phyloP scores from a whole-genome alignment of 768 basidiomycete genomes.

The Tremella mesenterica region DNA sequence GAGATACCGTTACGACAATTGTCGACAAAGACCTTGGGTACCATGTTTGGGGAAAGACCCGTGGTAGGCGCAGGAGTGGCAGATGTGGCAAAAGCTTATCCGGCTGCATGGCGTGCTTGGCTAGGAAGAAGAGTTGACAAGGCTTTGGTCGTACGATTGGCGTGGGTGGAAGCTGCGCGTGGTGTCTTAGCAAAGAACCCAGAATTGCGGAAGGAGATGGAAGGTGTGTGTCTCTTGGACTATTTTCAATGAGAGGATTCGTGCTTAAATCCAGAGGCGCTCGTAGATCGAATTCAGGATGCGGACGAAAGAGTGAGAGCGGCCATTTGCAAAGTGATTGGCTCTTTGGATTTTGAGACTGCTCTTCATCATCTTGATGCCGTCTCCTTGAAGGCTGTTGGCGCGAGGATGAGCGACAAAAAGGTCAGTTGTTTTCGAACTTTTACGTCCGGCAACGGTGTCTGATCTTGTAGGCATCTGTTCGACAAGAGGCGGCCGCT shows the following conservation, averaged over 20 bases:
- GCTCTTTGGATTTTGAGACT: constrained; percentile 81
- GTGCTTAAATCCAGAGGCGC: constrained; percentile 29
- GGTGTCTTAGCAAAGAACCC: constrained; percentile 58
- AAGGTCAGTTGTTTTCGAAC: constrained; percentile 50
- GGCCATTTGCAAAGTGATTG: constrained; percentile 71
- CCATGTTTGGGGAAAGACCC: constrained; percentile 62
- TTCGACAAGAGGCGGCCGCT: constrained; percentile 59
- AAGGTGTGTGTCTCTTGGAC: constrained; percentile 53
- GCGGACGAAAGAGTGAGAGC: constrained; percentile 86
- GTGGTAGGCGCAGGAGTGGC: constrained; percentile 18
- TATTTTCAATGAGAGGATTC: not conserved
- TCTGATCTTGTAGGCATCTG: constrained; percentile 38
- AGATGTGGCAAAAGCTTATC: constrained; percentile 72
- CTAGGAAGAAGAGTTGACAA: constrained; percentile 69
- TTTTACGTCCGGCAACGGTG: not conserved
- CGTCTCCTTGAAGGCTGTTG: constrained; percentile 56
- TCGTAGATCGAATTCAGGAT: constrained; percentile 63
- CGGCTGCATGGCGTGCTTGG: constrained; percentile 79
- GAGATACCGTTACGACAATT: constrained; percentile 62
- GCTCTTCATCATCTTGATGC: constrained; percentile 70
- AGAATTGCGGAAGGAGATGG: constrained; percentile 61
- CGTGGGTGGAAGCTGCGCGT: constrained; percentile 63
- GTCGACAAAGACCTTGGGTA: constrained; percentile 77
- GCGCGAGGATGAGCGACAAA: constrained; percentile 70
- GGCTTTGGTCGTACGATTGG: constrained; percentile 58